Evolutionary conservation across 768 basidiomycete species (phyloP).

Genomic region (Panus rudis): DNA sequence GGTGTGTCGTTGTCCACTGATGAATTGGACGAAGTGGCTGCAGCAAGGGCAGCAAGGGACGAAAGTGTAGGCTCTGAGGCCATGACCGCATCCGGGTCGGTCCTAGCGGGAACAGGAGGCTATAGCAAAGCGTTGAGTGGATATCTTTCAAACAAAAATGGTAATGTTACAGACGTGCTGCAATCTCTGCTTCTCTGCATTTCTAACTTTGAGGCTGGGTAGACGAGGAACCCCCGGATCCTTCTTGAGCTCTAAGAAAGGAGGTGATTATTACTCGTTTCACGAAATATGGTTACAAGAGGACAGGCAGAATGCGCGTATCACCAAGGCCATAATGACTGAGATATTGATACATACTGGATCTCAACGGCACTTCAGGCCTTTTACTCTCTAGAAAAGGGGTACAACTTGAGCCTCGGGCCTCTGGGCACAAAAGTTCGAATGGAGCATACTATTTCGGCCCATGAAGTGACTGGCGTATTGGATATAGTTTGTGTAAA

Average conservation of each 20-base stretch:
- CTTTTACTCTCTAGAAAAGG: slow-evolving; percentile 4
- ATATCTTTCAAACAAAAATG: not conserved
- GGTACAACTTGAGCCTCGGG: not conserved
- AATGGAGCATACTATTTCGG: slow-evolving; percentile 32
- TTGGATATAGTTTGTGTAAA: too few relatives aligned
- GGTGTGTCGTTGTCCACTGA: slow-evolving; percentile 22
- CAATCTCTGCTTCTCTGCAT: slow-evolving; percentile 41
- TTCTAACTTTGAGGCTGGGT: slow-evolving; percentile 58
- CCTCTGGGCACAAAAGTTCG: not conserved
- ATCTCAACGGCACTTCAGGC: slow-evolving; percentile 7
- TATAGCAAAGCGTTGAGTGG: not conserved
- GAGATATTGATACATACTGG: slow-evolving; percentile 6
- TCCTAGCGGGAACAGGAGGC: slow-evolving; percentile 12
- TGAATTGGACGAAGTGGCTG: slow-evolving; percentile 16
- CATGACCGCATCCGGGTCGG: slow-evolving; percentile 59
- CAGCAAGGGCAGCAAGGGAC: slow-evolving; percentile 48
- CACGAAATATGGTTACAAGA: not conserved
- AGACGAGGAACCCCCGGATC: slow-evolving; percentile 86
- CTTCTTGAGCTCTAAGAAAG: slow-evolving; percentile 64
- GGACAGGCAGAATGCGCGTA: too few relatives aligned
- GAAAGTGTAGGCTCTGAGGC: slow-evolving; percentile 67
- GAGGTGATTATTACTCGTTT: not conserved
- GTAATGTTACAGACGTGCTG: not conserved
- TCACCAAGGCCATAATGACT: not conserved
- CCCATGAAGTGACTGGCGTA: too few relatives aligned